Evolutionary conservation across 768 basidiomycete genomes (phyloP).

Genomic region (Naganishia onofrii): DNA sequence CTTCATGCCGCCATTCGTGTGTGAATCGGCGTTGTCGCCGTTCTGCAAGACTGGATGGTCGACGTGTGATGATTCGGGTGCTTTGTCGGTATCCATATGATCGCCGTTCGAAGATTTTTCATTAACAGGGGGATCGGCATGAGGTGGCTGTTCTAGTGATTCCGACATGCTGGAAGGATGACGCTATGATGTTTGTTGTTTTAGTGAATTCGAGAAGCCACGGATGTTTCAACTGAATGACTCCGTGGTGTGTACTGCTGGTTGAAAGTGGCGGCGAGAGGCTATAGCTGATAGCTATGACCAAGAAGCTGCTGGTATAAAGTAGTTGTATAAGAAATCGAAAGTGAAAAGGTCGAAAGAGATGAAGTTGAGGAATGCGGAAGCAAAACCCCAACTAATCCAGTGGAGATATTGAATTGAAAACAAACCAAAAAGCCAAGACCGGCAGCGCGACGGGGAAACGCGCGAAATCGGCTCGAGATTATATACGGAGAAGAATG

Average conservation of each 20-base stretch:
- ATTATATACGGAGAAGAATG: too few relatives aligned
- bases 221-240: conserved; percentile 23
- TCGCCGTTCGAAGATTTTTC: not conserved
- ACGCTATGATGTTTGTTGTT: conserved; percentile 1
- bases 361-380: not conserved
- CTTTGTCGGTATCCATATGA: not conserved
- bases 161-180: conserved; percentile 15
- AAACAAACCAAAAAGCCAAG: too few relatives aligned
- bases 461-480: too few relatives aligned
- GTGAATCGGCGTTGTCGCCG: not conserved
- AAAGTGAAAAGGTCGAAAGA: not conserved
- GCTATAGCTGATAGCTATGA: not conserved
- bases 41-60: not conserved
- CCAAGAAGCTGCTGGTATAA: not conserved
- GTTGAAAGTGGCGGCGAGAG: not conserved
- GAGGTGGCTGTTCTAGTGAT: not conserved
- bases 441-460: too few relatives aligned
- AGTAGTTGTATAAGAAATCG: conserved; percentile 5
- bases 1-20: not conserved
- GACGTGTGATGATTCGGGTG: not conserved
- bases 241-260: not conserved
- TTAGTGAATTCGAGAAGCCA: not conserved
- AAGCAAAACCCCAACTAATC: not conserved
- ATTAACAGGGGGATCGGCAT: not conserved
- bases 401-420: too few relatives aligned